Evolutionary conservation across 2,329 filamentous ascomycete genomes (phyloP), one percentile per base, ranked within the genome.

Genomic region (Pezicula rhizophila): DNA sequence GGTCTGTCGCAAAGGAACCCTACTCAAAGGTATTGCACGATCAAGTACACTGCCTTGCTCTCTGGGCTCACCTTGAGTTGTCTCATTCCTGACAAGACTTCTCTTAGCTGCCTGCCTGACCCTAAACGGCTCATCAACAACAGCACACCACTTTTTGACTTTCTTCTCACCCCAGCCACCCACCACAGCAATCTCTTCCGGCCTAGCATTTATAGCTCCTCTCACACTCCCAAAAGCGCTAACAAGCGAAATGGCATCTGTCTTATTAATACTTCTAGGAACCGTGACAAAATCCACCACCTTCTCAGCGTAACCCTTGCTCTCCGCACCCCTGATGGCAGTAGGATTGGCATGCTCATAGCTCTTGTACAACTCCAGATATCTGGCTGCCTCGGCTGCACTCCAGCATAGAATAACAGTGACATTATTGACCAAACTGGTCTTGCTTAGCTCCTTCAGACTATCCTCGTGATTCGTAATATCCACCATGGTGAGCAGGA

Each of bases 91-190:
- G 1, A 46, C 60, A 12, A 73, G 55, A n/a, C 68, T 71, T 35
- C 74, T 66, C 56, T 71, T 87, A n/a, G 77, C 79, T 2, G 87
- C 79, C 60, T 85, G 86, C 59, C 83, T 81, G 5, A 85, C 81
- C 50, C 89, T 74, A 60, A 97, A 96, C 0, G 89, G 89, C 67
- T 95, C 90, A 51, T 89, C 80, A 1, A 96, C 86, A 8, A 87
- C 85, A 49, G 75, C 78, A 57, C 79, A 85, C 92, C 92, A 97
- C 50, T 82, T 80, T 67, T 87, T 85, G 18, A 96, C 89, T 68
- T 99, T 99, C 71, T 89, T 90, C 68, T 95, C 89, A 31, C 93
- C 93, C 91, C 91, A 99, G 1, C 93, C 93, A 26, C 84, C 79
- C n/a, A 99, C 82, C 53, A 88, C 72, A 12, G 83, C 81, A 33